Conservation (phyloP, 495 filamentous ascomycete genomes). For the Tuber melanosporum region DNA sequence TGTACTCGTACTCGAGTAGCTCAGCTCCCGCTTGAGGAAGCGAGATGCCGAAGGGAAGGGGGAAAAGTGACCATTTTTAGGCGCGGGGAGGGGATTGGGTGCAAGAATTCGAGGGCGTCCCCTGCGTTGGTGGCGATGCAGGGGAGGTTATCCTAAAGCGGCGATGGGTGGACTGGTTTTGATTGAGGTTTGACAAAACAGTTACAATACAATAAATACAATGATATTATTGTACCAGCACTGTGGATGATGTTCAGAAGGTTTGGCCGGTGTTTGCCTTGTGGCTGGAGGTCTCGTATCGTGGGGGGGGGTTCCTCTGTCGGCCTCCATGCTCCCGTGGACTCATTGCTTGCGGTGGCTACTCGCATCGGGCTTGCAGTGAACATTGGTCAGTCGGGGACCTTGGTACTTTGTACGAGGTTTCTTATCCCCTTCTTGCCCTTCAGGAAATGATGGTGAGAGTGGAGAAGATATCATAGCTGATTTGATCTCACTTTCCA, state of each 20-base stretch:
- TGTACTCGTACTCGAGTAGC: too few species aligned
- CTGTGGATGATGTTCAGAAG: background rate
- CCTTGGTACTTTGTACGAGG: background rate
- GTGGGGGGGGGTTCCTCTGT: too few species aligned
- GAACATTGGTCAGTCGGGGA: background rate
- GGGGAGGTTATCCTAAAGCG: background rate
- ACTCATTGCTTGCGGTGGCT: background rate
- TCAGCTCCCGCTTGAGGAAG: conserved; percentile 26
- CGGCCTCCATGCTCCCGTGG: background rate
- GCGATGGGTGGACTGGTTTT: background rate
- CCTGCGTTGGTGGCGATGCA: conserved; percentile 1
- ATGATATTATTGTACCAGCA: background rate
- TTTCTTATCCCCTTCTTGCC: background rate
- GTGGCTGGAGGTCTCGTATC: background rate
- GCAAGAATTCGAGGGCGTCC: conserved; percentile 19
- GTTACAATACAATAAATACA: background rate
- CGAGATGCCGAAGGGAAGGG: conserved; percentile 31
- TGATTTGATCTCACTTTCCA: background rate
- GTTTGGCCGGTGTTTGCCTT: background rate
- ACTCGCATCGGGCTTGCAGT: background rate
- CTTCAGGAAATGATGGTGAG: background rate
- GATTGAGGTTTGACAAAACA: background rate
- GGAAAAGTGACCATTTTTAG: conserved; percentile 29
- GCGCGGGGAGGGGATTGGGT: conserved; percentile 9
- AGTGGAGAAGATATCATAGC: background rate